These are phyloP conservation scores for Fomitopsis serialis DNA, from an alignment of 768 basidiomycete genomes.

Conservation along the genomic window DNA sequence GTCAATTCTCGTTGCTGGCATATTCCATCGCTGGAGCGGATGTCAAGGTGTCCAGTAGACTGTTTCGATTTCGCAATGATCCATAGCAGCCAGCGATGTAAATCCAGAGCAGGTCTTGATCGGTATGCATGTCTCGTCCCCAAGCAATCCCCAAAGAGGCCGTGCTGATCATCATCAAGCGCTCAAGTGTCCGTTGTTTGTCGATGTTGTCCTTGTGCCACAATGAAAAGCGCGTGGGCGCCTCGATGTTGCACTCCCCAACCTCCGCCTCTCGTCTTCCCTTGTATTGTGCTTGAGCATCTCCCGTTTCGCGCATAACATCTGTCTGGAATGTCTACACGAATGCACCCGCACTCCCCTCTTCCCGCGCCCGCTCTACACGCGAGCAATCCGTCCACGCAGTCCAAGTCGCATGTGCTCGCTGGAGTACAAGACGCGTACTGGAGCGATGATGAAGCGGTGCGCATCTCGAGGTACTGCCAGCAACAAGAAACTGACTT, in stretches of 20 bases:
- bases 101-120: no score
- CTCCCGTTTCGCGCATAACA: conserved; percentile 4
- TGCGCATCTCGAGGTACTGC: conserved; percentile 30
- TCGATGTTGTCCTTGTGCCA: conserved; percentile 17
- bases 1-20: not conserved
- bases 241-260: conserved; percentile 22
- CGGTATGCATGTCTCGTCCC: no score
- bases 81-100: no score
- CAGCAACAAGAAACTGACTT: not conserved
- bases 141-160: no score
- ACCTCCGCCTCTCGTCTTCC: conserved; percentile 9
- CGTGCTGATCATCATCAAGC: not conserved
- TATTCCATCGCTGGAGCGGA: no score
- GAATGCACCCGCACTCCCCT: conserved; percentile 56
- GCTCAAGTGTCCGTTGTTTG: conserved; percentile 13
- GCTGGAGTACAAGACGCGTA: conserved; percentile 95
- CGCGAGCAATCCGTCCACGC: conserved; percentile 62
- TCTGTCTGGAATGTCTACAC: conserved; percentile 45
- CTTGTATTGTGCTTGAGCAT: conserved; percentile 5
- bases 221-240: conserved; percentile 20
- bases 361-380: conserved; percentile 73
- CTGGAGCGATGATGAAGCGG: conserved; percentile 90
- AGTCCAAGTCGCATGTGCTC: conserved; percentile 81
- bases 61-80: no score
- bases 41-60: not conserved